A percentile compares a stretch with the other conserved stretches of the same genome.
Evolutionary conservation across 495 filamentous ascomycete species (phyloP).

Genomic region (Daldinia loculata): DNA sequence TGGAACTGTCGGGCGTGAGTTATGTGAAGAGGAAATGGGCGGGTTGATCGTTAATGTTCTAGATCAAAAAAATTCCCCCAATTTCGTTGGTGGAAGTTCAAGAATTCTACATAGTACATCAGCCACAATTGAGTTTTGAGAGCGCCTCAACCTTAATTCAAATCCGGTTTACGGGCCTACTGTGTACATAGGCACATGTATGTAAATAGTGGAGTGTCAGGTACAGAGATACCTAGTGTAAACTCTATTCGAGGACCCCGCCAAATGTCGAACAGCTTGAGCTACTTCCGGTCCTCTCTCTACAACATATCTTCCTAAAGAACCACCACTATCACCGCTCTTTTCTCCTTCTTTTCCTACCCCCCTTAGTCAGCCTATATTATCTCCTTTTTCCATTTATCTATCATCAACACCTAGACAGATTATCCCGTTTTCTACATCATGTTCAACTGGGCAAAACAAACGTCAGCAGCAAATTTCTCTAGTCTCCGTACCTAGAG

Average conservation of each 20-base stretch:
- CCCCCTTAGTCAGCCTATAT: conserved; percentile 25
- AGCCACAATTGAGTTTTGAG: conserved; percentile 29
- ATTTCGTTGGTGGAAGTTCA: neutral
- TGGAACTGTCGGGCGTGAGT: conserved; percentile 40
- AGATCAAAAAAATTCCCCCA: neutral
- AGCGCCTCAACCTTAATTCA: neutral
- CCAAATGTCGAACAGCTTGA: conserved; percentile 38
- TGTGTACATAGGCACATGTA: conserved; percentile 8
- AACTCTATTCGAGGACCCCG: conserved; percentile 35
- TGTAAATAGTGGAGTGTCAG: conserved; percentile 5
- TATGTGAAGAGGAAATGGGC: neutral
- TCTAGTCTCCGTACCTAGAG: conserved; percentile 10
- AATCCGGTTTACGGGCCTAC: neutral
- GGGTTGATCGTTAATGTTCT: conserved; percentile 10
- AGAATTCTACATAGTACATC: neutral
- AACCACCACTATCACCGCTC: conserved; percentile 31
- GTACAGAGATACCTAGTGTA: neutral
- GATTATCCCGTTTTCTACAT: conserved; percentile 22
- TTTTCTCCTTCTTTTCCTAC: conserved; percentile 21
- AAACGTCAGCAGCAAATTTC: conserved; percentile 50
- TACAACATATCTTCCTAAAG: conserved; percentile 7
- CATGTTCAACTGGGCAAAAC: conserved; percentile 63
- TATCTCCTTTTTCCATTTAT: conserved; percentile 20
- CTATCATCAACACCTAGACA: conserved; percentile 25
- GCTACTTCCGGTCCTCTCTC: conserved; percentile 22